Evolutionary conservation across 768 basidiomycete species (phyloP).

Genomic region (Tylopilus sp.): DNA sequence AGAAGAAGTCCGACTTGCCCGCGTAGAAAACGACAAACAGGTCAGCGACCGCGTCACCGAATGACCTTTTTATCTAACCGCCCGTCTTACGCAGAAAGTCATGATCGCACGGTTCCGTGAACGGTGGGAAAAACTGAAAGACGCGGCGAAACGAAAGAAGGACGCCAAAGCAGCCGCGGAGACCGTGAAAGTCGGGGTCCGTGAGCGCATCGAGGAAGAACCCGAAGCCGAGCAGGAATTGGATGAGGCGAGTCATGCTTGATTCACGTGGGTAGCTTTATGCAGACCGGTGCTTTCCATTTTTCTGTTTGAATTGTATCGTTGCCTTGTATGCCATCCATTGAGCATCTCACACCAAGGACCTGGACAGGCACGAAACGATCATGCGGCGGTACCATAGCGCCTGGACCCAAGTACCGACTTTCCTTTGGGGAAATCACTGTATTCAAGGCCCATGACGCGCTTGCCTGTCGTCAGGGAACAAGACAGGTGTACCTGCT

Average conservation of each 20-base stretch:
- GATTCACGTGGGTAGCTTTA: not conserved
- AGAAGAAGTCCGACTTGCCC: slow-evolving; percentile 63
- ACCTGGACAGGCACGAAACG: not conserved
- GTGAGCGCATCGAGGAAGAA: slow-evolving; percentile 68
- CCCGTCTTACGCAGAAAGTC: slow-evolving; percentile 53
- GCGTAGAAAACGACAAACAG: slow-evolving; percentile 79
- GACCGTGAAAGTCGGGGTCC: slow-evolving; percentile 41
- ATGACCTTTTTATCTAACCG: slow-evolving; percentile 10
- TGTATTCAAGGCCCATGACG: not conserved
- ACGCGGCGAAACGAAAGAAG: slow-evolving; percentile 83
- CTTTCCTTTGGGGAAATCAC: not conserved
- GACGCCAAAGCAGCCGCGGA: slow-evolving; percentile 59
- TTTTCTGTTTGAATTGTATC: slow-evolving; percentile 12
- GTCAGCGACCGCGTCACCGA: slow-evolving; percentile 37
- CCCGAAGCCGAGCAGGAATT: slow-evolving; percentile 63
- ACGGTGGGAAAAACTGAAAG: slow-evolving; percentile 87
- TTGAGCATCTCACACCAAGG: not conserved
- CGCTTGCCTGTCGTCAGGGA: not conserved
- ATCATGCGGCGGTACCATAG: not conserved
- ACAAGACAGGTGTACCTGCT: not conserved
- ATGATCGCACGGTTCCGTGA: slow-evolving; percentile 83
- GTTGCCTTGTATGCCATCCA: slow-evolving; percentile 8
- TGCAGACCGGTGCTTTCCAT: slow-evolving; percentile 1
- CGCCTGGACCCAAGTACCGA: not conserved
- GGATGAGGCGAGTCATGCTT: slow-evolving; percentile 25